Evolutionary conservation across 768 basidiomycete species (phyloP).

Genomic region (Leccinellum rugosiceps): DNA sequence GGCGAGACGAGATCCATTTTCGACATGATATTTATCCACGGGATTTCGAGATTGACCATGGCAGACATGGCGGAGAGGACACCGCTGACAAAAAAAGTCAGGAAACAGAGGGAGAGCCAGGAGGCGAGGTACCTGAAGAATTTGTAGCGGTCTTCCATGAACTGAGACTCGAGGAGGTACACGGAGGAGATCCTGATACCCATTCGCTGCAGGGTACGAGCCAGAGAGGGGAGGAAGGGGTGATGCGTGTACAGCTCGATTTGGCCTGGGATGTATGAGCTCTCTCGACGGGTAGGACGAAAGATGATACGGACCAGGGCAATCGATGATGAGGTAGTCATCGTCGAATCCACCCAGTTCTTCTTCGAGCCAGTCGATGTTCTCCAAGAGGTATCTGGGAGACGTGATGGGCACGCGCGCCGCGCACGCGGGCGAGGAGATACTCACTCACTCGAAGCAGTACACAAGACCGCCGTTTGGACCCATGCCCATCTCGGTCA

Average conservation of each 20-base stretch:
- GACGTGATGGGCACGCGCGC: not conserved
- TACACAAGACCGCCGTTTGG: constrained; percentile 97
- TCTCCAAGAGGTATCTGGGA: constrained; percentile 86
- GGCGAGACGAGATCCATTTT: constrained; percentile 95
- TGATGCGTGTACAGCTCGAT: constrained; percentile 99
- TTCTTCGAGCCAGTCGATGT: constrained; percentile 98
- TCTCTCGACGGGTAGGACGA: not conserved
- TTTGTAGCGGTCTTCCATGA: constrained; percentile 99
- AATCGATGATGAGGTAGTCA: constrained; percentile 93
- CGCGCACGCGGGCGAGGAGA: not conserved
- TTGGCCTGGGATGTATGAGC: constrained; percentile 58
- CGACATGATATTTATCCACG: constrained; percentile 97
- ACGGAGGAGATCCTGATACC: constrained; percentile 85
- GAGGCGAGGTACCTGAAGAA: constrained; percentile 72
- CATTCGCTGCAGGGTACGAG: constrained; percentile 68
- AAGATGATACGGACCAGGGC: constrained; percentile 59
- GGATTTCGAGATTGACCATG: constrained; percentile 96
- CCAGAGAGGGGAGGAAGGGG: constrained; percentile 89
- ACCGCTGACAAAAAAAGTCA: constrained; percentile 50
- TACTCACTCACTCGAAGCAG: constrained; percentile 97
- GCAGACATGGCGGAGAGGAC: constrained; percentile 98
- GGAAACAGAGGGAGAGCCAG: not conserved
- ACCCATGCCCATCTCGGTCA: constrained; percentile 91
- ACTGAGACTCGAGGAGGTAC: constrained; percentile 96
- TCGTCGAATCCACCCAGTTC: constrained; percentile 93